These are phyloP conservation scores for Lecanicillium sp. DNA, from an alignment of 2,329 filamentous ascomycete species.

Conservation along the genomic window DNA sequence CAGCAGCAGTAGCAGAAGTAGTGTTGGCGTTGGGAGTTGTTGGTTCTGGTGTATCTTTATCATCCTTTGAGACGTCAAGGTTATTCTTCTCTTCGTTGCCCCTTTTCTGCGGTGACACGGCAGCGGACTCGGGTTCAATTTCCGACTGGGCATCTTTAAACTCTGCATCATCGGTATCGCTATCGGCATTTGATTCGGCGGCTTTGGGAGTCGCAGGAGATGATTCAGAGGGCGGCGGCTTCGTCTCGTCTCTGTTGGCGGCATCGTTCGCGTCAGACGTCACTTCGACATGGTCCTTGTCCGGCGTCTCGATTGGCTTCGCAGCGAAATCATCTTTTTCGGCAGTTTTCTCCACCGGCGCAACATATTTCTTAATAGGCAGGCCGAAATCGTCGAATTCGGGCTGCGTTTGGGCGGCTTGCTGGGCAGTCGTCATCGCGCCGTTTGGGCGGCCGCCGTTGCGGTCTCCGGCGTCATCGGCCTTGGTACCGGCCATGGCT, in stretches of 20 bases:
- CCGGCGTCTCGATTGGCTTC: slow-evolving; percentile 5
- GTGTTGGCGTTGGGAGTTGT: background rate
- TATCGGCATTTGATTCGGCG: slow-evolving; percentile 13
- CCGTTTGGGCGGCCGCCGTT: slow-evolving; percentile 10
- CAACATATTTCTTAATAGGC: slow-evolving; percentile 46
- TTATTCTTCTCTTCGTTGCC: background rate
- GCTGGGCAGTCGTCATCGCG: slow-evolving; percentile 20
- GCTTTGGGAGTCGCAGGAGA: background rate
- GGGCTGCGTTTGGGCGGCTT: slow-evolving; percentile 4
- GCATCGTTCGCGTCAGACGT: background rate
- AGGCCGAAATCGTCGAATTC: slow-evolving; percentile 65
- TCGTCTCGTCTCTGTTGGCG: background rate
- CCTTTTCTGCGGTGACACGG: slow-evolving; percentile 17
- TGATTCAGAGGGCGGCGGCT: slow-evolving; percentile 2
- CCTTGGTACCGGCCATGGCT: slow-evolving; percentile 16
- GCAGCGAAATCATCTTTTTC: background rate
- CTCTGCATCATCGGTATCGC: slow-evolving; percentile 30
- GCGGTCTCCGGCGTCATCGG: slow-evolving; percentile 13
- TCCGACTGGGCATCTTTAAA: slow-evolving; percentile 27
- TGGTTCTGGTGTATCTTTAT: background rate
- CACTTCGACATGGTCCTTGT: slow-evolving; percentile 3
- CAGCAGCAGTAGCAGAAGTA: background rate
- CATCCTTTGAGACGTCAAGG: no score
- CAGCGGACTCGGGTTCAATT: slow-evolving; percentile 16
- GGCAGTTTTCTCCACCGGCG: slow-evolving; percentile 15